A percentile compares a stretch with the other conserved stretches of the same genome.
phyloP scores from a whole-genome alignment of 164 flowering plant species.

The Piper betle region DNA sequence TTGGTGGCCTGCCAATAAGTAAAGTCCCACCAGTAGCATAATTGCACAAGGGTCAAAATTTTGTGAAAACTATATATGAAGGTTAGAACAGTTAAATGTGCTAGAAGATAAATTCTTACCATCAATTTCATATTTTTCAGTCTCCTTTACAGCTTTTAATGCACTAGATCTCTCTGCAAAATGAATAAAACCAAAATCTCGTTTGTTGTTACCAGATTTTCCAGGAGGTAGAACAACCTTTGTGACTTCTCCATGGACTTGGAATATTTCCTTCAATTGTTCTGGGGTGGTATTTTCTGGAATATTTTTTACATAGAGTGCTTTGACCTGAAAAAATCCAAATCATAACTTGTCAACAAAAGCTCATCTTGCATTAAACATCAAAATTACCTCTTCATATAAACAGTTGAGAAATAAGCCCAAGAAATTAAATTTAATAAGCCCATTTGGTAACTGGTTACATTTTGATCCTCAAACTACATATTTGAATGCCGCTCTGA shows the following conservation, averaged over 20 bases:
- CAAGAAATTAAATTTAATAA: no score
- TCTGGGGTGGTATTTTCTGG: slow-evolving; percentile 69
- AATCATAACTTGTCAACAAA: background rate
- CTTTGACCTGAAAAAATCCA: slow-evolving; percentile 62
- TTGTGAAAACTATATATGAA: background rate
- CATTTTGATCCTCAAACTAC: no score
- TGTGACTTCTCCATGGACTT: slow-evolving; percentile 86
- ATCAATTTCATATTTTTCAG: slow-evolving; percentile 85
- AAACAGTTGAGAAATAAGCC: no score
- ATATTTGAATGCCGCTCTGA: no score
- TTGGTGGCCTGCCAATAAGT: slow-evolving; percentile 46
- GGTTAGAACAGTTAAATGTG: background rate
- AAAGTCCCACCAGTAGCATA: background rate
- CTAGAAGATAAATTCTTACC: slow-evolving; percentile 31
- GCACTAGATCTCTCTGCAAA: slow-evolving; percentile 88
- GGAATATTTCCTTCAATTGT: slow-evolving; percentile 77
- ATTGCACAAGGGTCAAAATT: background rate
- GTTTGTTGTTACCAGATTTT: slow-evolving; percentile 63
- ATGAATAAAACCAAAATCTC: slow-evolving; percentile 87
- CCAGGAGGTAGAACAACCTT: slow-evolving; percentile 91
- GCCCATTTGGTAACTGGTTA: no score
- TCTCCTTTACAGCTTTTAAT: slow-evolving; percentile 81
- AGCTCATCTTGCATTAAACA: no score
- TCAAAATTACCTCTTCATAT: no score
- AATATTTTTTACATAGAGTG: slow-evolving; percentile 91